phyloP scores from a whole-genome alignment of 345 rosid species.

The Brassica napus region Da-Ae NC_063442.1:44157001-44157500 shows the following conservation, averaged over 20 bases:
- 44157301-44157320: slow-evolving; percentile 29
- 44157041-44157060: neutral
- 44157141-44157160: slow-evolving; percentile 40
- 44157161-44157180: slow-evolving; percentile 28
- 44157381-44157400: slow-evolving; percentile 1
- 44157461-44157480: neutral
- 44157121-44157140: slow-evolving; percentile 35
- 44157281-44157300: slow-evolving; percentile 23
- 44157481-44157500: neutral
- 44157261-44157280: slow-evolving; percentile 37
- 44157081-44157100: slow-evolving; percentile 39
- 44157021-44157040: slow-evolving; percentile 26
- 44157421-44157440: slow-evolving; percentile 17
- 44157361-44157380: neutral
- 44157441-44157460: neutral
- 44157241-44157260: slow-evolving; percentile 26
- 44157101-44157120: slow-evolving; percentile 43
- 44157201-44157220: slow-evolving; percentile 24
- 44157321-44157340: slow-evolving; percentile 34
- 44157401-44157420: neutral
- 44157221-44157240: neutral
- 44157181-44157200: slow-evolving; percentile 26
- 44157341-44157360: slow-evolving; percentile 31
- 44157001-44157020: slow-evolving; percentile 33
- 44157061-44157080: slow-evolving; percentile 36